A percentile compares a stretch with the other conserved stretches of the same genome.
These are phyloP conservation scores for Pseudopithomyces chartarum DNA, from an alignment of 2,329 filamentous ascomycete species.

Conservation along the genomic window DNA sequence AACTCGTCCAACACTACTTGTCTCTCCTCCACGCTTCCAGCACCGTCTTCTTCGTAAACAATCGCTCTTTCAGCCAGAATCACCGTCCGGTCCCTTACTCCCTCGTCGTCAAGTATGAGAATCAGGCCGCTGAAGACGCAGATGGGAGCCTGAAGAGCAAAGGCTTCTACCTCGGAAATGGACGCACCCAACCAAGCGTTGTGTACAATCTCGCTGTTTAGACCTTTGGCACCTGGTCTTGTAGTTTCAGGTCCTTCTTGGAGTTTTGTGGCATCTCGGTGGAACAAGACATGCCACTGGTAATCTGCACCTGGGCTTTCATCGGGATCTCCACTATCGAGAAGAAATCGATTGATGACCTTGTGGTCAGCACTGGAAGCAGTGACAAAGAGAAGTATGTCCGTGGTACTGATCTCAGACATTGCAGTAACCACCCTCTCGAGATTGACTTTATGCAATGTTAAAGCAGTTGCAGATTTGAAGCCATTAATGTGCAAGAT, in stretches of 20 bases:
- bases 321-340: not conserved
- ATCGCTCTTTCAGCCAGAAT: not conserved
- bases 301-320: not conserved
- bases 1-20: not conserved
- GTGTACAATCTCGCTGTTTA: not conserved
- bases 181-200: not conserved
- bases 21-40: not conserved
- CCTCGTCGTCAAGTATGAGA: not conserved
- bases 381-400: not conserved
- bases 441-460: not conserved
- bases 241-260: not conserved
- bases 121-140: not conserved
- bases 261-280: not conserved
- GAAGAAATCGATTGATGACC: not conserved
- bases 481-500: not conserved
- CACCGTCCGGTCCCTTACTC: not conserved
- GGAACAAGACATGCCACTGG: not conserved
- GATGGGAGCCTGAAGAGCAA: not conserved
- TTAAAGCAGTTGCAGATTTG: not conserved
- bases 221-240: not conserved
- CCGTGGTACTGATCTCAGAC: not conserved
- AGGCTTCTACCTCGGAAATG: not conserved
- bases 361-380: not conserved
- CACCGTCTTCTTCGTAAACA: not conserved
- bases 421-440: not conserved